Evolutionary conservation across 164 flowering plant species (phyloP).

Genomic region (Vitis amurensis): DNA sequence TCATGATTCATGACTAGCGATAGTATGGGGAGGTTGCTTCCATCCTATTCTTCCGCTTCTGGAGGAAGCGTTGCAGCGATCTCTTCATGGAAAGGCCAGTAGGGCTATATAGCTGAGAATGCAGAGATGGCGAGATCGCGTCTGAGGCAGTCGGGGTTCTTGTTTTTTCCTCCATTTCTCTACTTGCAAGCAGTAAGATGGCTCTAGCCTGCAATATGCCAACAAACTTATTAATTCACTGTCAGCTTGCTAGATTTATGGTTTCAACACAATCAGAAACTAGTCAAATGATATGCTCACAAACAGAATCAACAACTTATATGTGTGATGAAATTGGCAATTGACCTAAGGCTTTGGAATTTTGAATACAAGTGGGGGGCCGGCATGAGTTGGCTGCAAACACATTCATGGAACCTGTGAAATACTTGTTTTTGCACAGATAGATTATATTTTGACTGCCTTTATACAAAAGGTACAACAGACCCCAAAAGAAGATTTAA

Average conservation of each 20-base stretch:
- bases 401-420: no score
- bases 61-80: conserved; percentile 57
- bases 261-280: no score
- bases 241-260: no score
- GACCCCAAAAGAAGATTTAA: no score
- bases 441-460: no score
- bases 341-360: no score
- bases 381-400: no score
- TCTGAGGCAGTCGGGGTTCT: conserved; percentile 7
- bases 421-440: no score
- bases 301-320: background rate
- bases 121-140: conserved; percentile 8
- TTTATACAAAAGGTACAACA: no score
- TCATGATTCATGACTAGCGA: conserved; percentile 1
- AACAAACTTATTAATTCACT: background rate
- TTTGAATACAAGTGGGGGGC: no score
- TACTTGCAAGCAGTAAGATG: conserved; percentile 39
- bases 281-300: no score
- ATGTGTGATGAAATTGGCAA: no score
- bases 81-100: conserved; percentile 48
- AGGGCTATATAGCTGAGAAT: conserved; percentile 14
- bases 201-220: conserved; percentile 44
- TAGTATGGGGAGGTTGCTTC: conserved; percentile 39
- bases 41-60: conserved; percentile 47
- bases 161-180: conserved; percentile 33